Conservation (phyloP, 306 rosid species). For the Sophora flavescens region DNA sequence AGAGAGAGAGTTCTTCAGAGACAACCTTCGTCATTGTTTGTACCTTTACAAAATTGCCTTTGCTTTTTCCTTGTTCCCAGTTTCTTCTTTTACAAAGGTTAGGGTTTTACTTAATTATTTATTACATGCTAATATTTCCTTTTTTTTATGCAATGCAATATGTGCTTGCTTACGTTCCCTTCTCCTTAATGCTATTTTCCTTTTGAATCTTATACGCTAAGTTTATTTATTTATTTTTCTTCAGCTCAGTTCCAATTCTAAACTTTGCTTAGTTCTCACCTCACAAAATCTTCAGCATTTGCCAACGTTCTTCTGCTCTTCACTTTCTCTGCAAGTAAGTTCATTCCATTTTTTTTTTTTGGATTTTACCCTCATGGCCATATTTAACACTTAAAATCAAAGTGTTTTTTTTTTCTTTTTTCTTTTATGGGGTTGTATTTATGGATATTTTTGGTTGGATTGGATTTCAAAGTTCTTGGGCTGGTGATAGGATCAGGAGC, state of each 20-base stretch:
- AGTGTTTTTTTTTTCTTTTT: constrained; percentile 1
- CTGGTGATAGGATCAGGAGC: constrained; percentile 44
- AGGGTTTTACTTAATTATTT: constrained; percentile 48
- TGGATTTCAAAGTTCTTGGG: constrained; percentile 35
- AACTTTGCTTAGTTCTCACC: constrained; percentile 37
- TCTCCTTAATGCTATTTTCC: constrained; percentile 38
- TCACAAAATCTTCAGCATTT: constrained; percentile 57
- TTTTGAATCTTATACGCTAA: constrained; percentile 65
- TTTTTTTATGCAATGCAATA: constrained; percentile 51
- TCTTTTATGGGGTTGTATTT: constrained; percentile 16
- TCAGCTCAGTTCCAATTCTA: constrained; percentile 34
- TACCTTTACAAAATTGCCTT: constrained; percentile 48
- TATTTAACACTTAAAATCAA: constrained; percentile 16
- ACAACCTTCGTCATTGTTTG: constrained; percentile 39
- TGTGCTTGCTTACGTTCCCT: constrained; percentile 50
- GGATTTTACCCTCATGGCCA: constrained; percentile 31
- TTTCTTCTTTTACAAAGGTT: constrained; percentile 55
- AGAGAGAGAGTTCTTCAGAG: constrained; percentile 29
- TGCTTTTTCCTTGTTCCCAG: constrained; percentile 33
- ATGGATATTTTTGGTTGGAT: neutral
- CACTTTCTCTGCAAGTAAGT: constrained; percentile 54
- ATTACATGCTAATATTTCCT: constrained; percentile 5
- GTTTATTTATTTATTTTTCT: constrained; percentile 42
- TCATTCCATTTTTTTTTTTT: constrained; percentile 7
- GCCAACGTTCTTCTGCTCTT: constrained; percentile 39